Evolutionary conservation across 2,329 filamentous ascomycete genomes (phyloP).

Genomic region (Rhynchosporium secalis): DNA sequence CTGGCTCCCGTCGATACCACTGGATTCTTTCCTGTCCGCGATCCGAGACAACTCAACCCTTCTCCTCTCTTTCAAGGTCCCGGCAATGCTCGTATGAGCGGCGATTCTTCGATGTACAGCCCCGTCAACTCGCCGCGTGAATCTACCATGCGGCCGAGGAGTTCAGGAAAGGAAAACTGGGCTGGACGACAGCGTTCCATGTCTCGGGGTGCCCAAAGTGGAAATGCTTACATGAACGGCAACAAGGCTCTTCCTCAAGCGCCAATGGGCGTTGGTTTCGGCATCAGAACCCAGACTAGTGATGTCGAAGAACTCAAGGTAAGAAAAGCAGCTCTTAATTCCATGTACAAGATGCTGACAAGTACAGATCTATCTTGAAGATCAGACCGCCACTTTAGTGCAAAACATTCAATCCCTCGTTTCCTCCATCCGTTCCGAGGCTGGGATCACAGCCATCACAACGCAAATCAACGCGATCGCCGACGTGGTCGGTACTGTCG

Average conservation of each 20-base stretch:
- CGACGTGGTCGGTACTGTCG: constrained; percentile 68
- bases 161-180: constrained; percentile 37
- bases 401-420: constrained; percentile 83
- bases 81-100: constrained; percentile 57
- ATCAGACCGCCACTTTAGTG: constrained; percentile 77
- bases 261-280: constrained; percentile 44
- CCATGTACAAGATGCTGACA: constrained; percentile 26
- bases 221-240: constrained; percentile 31
- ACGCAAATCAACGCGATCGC: constrained; percentile 71
- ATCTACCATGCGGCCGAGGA: constrained; percentile 45
- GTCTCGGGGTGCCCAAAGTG: constrained; percentile 34
- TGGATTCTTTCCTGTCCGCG: constrained; percentile 64
- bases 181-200: constrained; percentile 30
- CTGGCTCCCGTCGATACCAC: constrained; percentile 67
- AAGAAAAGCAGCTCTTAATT: constrained; percentile 27
- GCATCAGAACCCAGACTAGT: constrained; percentile 44
- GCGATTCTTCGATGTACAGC: constrained; percentile 73
- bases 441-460: constrained; percentile 62
- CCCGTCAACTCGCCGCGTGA: constrained; percentile 68
- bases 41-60: constrained; percentile 36
- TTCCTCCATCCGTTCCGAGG: constrained; percentile 65
- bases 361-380: constrained; percentile 71
- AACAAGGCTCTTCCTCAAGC: constrained; percentile 32
- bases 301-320: constrained; percentile 64
- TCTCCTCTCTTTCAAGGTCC: constrained; percentile 59